Conservation (phyloP, 2,329 filamentous ascomycete genomes). For the Penicillium sclerotigenum region DNA sequence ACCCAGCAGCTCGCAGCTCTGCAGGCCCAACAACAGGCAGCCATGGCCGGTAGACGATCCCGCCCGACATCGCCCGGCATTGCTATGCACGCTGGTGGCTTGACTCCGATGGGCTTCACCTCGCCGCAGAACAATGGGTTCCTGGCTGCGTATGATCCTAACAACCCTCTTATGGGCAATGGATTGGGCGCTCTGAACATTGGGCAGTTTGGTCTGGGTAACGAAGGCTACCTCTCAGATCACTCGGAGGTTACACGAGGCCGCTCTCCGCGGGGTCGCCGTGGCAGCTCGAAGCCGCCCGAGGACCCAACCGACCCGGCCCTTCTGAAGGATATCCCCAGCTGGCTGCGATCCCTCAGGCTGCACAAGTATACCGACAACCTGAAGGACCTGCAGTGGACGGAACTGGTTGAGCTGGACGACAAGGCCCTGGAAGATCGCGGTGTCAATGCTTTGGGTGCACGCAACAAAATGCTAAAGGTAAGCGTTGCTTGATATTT, state of each 20-base stretch:
- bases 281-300: slow-evolving; percentile 94
- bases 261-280: slow-evolving; percentile 83
- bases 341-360: slow-evolving; percentile 89
- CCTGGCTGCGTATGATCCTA: slow-evolving; percentile 76
- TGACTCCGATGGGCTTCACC: slow-evolving; percentile 68
- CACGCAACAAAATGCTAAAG: slow-evolving; percentile 96
- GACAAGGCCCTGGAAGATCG: slow-evolving; percentile 89
- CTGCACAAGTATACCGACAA: slow-evolving; percentile 99
- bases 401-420: slow-evolving; percentile 84
- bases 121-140: slow-evolving; percentile 95
- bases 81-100: slow-evolving; percentile 64
- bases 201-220: slow-evolving; percentile 65
- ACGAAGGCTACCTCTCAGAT: slow-evolving; percentile 87
- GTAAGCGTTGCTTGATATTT: slow-evolving; percentile 44
- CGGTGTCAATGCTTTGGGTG: slow-evolving; percentile 91
- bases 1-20: slow-evolving; percentile 81
- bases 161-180: slow-evolving; percentile 67
- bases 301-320: slow-evolving; percentile 93
- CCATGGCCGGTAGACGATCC: slow-evolving; percentile 67
- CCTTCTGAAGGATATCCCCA: slow-evolving; percentile 89
- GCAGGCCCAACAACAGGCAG: slow-evolving; percentile 62
- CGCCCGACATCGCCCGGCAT: slow-evolving; percentile 87
- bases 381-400: slow-evolving; percentile 95
- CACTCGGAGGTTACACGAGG: slow-evolving; percentile 89
- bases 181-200: slow-evolving; percentile 70